A percentile compares a stretch with the other conserved stretches of the same genome.
phyloP scores from a whole-genome alignment of 2,329 filamentous ascomycete species.

The Parastagonospora avenae region DNA sequence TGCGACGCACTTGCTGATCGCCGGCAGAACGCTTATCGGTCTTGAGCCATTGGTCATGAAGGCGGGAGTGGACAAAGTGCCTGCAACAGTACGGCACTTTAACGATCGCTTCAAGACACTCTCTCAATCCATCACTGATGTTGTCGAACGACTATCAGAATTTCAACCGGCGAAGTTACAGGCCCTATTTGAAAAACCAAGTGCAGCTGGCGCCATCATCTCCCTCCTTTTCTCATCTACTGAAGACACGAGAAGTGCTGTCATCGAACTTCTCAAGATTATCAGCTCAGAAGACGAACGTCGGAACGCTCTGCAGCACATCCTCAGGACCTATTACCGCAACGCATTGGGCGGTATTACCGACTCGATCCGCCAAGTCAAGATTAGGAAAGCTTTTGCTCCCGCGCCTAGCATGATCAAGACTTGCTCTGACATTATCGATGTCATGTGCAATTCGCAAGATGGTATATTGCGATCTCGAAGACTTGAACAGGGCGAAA shows the following conservation, averaged over 20 bases:
- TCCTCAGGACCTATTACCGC: slow-evolving; percentile 62
- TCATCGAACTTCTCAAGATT: slow-evolving; percentile 80
- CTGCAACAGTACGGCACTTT: slow-evolving; percentile 70
- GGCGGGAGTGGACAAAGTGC: slow-evolving; percentile 46
- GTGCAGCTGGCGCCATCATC: slow-evolving; percentile 75
- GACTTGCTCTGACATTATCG: slow-evolving; percentile 65
- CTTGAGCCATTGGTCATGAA: slow-evolving; percentile 70
- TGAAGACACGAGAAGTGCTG: slow-evolving; percentile 76
- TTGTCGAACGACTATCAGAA: slow-evolving; percentile 79
- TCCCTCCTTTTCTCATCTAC: slow-evolving; percentile 82
- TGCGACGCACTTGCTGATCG: slow-evolving; percentile 74
- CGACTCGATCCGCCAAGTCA: slow-evolving; percentile 61
- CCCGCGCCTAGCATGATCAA: slow-evolving; percentile 66
- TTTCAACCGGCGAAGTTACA: slow-evolving; percentile 73
- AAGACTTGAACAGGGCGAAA: slow-evolving; percentile 65
- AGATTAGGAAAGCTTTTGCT: slow-evolving; percentile 62
- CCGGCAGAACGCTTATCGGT: slow-evolving; percentile 71
- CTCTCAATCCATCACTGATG: slow-evolving; percentile 68
- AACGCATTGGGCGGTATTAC: slow-evolving; percentile 63
- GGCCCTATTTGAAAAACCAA: slow-evolving; percentile 68
- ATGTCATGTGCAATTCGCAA: slow-evolving; percentile 68
- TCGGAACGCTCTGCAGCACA: slow-evolving; percentile 64
- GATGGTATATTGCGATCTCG: slow-evolving; percentile 65
- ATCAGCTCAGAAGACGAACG: slow-evolving; percentile 72
- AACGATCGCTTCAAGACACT: slow-evolving; percentile 72